Conservation (phyloP, 306 rosid species). For the Pueraria montana region DNA sequence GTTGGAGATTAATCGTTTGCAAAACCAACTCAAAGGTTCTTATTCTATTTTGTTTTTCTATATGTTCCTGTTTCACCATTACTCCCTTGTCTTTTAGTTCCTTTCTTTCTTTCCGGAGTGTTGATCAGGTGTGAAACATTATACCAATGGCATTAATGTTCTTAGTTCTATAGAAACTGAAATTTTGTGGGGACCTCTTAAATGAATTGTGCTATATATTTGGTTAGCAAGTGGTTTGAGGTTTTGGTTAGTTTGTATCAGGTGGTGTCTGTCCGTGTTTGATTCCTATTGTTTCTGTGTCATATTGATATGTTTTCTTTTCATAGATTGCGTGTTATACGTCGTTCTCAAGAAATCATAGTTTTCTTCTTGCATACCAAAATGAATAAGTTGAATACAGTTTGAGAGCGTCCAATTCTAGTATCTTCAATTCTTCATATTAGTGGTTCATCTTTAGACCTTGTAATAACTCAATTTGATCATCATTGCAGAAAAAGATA, state of each 20-base stretch:
- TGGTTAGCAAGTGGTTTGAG: neutral
- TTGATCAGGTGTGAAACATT: neutral
- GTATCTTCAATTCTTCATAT: constrained; percentile 14
- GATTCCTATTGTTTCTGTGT: neutral
- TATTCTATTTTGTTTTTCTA: constrained; percentile 26
- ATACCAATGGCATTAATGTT: neutral
- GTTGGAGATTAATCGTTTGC: constrained; percentile 82
- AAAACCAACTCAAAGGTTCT: constrained; percentile 78
- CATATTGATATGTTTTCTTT: constrained; percentile 23
- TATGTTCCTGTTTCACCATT: constrained; percentile 21
- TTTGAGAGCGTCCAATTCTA: constrained; percentile 14
- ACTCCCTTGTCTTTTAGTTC: neutral
- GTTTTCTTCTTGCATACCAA: neutral
- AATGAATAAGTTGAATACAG: constrained; percentile 31
- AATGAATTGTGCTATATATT: constrained; percentile 2
- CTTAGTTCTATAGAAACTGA: neutral
- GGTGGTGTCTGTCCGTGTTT: constrained; percentile 18
- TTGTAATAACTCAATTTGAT: neutral
- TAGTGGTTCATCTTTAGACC: neutral
- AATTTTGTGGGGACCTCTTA: neutral
- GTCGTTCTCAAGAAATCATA: neutral
- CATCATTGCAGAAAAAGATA: constrained; percentile 66
- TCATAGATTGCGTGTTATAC: neutral
- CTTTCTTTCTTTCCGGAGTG: neutral
- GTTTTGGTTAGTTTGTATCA: neutral